Base-by-base conservation (phyloP, 768 basidiomycete genomes). In the Strobilomyces dryophilus region DNA sequence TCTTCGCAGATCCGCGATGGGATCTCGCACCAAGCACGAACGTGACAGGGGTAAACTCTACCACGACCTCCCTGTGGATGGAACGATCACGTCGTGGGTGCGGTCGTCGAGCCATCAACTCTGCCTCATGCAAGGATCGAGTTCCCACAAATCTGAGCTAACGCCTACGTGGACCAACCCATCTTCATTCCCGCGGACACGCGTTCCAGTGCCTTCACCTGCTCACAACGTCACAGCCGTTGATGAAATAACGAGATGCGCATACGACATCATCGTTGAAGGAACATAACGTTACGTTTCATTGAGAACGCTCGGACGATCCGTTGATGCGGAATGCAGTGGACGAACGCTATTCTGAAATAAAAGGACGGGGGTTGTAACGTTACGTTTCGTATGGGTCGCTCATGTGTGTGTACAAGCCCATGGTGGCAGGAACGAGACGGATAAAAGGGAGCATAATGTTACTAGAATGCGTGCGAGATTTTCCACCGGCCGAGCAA, bases 401-500 rank as follows among this genome's bases (percentile, higher is more conserved):
- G 24, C 36, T 49, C 49, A 20, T 55, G 49, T 41, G 52, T 53
- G 51, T 43, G 47, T 52, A 44, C 45, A 36, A 42, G 37, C 35
- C 55, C 27, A 47, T 44, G 55, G 44, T 59, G 44, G 36, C 29
- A 47, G 46, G 60, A 27, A 68, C 57, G 18, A 68, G 71, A 32
- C 73, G 73, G 57, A 81, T 69, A 56, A 75, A 72, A 57, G 85
- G 69, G 47, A 83, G 83, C 79, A 83, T 81, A 68, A 79, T 82
- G 68, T 81, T 82, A 46, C 82, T 80, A 49, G 75, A 63, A 47
- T 73, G 66, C n/a, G 76, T 73, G 57, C 76, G 73, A 37, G 79
- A 80, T 63, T 77, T 52, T 83, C 79, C 61, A 80, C 76, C 21
- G 82, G 82, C 51, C 79, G 77, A 50, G 78, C 80, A 21, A 81